A percentile compares a stretch with the other conserved stretches of the same genome.
phyloP scores from a whole-genome alignment of 1,284 basidiomycete genomes.

The Sanghuangporus weigelae region DNA sequence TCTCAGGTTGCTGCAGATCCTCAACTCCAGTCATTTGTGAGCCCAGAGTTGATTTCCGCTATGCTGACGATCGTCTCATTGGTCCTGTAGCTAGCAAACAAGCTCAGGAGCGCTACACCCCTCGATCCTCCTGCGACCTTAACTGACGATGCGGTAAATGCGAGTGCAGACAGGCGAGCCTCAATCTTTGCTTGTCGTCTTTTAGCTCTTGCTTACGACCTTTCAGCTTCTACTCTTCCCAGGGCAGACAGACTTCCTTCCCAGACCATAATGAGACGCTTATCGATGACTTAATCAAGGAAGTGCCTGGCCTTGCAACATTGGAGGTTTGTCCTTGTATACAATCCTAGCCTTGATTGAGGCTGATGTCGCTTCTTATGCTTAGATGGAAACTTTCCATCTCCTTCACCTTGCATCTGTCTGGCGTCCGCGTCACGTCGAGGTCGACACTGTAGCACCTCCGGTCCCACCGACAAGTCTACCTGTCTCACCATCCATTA shows the following conservation, averaged over 20 bases:
- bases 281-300: conserved; percentile 48
- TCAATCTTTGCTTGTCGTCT: conserved; percentile 10
- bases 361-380: background rate
- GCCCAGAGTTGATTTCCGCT: conserved; percentile 19
- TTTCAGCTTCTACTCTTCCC: conserved; percentile 77
- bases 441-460: conserved; percentile 24
- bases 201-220: background rate
- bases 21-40: conserved; percentile 44
- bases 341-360: background rate
- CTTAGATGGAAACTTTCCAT: conserved; percentile 80
- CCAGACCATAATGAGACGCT: conserved; percentile 68
- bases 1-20: conserved; percentile 49
- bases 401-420: conserved; percentile 66
- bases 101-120: conserved; percentile 45
- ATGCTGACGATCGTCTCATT: background rate
- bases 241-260: conserved; percentile 77
- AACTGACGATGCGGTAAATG: conserved; percentile 52
- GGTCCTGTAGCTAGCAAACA: conserved; percentile 5
- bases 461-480: conserved; percentile 5
- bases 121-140: conserved; percentile 29
- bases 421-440: conserved; percentile 32
- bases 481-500: conserved; percentile 32
- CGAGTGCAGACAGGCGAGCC: conserved; percentile 68
- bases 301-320: conserved; percentile 50
- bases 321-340: conserved; percentile 49